Conservation (phyloP, 208 protist species). For the Novymonas esmeraldas region DNA sequence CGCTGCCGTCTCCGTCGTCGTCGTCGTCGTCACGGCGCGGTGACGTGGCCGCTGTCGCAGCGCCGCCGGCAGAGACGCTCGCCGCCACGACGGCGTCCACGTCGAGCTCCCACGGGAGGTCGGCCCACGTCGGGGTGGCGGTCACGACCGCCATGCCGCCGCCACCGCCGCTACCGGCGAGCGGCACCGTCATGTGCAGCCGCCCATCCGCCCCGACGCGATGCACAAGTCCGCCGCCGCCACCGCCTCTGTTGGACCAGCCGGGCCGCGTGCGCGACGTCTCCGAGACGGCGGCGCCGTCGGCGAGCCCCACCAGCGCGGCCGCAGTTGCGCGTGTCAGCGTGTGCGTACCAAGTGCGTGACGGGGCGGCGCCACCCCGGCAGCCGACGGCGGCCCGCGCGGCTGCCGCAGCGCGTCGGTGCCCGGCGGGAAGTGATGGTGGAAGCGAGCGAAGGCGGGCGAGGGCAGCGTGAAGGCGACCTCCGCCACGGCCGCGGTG, state of each 20-base stretch:
- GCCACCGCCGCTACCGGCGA: constrained; percentile 12
- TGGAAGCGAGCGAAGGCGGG: constrained; percentile 43
- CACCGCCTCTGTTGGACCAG: background rate
- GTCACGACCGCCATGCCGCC: constrained; percentile 7
- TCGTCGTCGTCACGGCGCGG: background rate
- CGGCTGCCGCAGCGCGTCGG: constrained; percentile 42
- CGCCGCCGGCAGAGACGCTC: background rate
- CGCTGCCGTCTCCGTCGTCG: background rate
- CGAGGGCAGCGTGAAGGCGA: constrained; percentile 42
- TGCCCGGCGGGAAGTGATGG: constrained; percentile 60
- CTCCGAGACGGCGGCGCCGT: no score
- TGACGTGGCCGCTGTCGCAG: background rate
- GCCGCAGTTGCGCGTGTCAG: background rate
- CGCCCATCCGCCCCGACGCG: constrained; percentile 11
- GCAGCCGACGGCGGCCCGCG: background rate
- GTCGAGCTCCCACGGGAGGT: constrained; percentile 22
- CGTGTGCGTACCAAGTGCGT: background rate
- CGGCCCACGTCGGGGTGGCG: constrained; percentile 17
- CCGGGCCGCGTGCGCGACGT: background rate
- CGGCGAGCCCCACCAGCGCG: constrained; percentile 3
- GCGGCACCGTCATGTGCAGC: constrained; percentile 13
- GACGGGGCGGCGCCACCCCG: no score
- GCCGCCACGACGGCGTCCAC: constrained; percentile 3
- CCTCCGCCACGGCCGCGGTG: constrained; percentile 3
- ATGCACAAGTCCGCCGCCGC: constrained; percentile 7